Percentiles rank a stretch among this genome's conserved stretches.
phyloP scores from a whole-genome alignment of 306 rosid genomes.

The Castanea crenata region DNA sequence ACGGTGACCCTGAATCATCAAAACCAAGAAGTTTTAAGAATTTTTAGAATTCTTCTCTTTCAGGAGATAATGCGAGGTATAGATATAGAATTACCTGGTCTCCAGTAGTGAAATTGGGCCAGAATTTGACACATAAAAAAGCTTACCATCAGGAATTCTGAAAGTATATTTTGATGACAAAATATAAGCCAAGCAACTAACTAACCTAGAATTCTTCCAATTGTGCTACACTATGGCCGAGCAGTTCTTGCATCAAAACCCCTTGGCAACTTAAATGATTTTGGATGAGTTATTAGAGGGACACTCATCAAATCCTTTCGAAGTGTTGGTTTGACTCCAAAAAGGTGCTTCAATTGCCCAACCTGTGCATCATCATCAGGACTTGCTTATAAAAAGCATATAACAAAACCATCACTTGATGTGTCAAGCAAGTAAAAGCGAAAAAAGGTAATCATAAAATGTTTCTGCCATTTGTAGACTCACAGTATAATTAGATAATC shows the following conservation, averaged over 20 bases:
- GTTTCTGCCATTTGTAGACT: conserved; percentile 16
- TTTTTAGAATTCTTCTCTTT: conserved; percentile 3
- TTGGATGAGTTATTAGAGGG: conserved; percentile 58
- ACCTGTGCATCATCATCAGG: conserved; percentile 44
- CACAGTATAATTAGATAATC: conserved; percentile 74
- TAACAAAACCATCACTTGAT: too few relatives aligned
- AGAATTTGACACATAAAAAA: conserved; percentile 33
- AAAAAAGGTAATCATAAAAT: background rate
- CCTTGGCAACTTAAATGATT: conserved; percentile 66
- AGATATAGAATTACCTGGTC: conserved; percentile 66
- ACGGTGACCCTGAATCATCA: conserved; percentile 78
- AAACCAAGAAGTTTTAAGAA: conserved; percentile 18
- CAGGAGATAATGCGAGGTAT: background rate
- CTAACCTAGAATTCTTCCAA: conserved; percentile 80
- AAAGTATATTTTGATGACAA: conserved; percentile 6
- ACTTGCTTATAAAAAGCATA: background rate
- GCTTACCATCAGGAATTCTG: conserved; percentile 38
- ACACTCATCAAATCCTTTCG: conserved; percentile 36
- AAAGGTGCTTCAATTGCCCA: conserved; percentile 78
- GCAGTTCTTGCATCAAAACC: conserved; percentile 85
- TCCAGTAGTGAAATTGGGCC: conserved; percentile 37
- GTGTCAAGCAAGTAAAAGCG: conserved; percentile 3
- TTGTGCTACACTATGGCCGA: conserved; percentile 74
- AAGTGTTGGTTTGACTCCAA: conserved; percentile 76
- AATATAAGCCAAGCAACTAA: background rate